These are phyloP conservation scores for Verticillium nubilum DNA, from an alignment of 2,329 filamentous ascomycete genomes.

Conservation along the genomic window DNA sequence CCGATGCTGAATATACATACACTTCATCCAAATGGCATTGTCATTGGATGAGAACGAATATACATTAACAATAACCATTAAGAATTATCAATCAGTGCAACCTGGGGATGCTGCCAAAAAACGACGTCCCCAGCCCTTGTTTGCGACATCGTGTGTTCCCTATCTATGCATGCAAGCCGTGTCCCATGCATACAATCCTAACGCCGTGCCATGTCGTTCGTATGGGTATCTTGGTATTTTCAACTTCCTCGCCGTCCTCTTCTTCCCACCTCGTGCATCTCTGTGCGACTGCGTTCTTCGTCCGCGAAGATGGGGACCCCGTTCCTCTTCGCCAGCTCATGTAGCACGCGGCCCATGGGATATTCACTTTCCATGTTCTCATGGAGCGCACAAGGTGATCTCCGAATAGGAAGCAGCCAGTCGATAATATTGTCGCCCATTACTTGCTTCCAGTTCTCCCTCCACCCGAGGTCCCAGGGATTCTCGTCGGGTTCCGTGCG, in stretches of 20 bases:
- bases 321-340: conserved; percentile 43
- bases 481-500: conserved; percentile 70
- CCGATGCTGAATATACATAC: background rate
- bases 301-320: conserved; percentile 19
- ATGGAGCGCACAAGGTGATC: conserved; percentile 70
- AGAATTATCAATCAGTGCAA: background rate
- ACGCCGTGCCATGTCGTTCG: background rate
- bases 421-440: conserved; percentile 69
- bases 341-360: conserved; percentile 57
- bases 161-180: background rate
- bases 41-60: background rate
- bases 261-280: conserved; percentile 21
- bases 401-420: conserved; percentile 74
- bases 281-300: conserved; percentile 17
- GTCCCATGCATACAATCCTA: background rate
- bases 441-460: conserved; percentile 69
- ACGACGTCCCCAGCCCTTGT: too few relatives aligned
- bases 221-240: background rate
- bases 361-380: conserved; percentile 63
- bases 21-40: background rate
- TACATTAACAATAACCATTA: background rate
- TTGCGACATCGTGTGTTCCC: background rate
- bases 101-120: background rate
- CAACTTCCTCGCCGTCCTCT: background rate
- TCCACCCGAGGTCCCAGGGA: conserved; percentile 72